Evolutionary conservation across 345 rosid species (phyloP).

Genomic region (Ailanthus altissimus): DNA sequence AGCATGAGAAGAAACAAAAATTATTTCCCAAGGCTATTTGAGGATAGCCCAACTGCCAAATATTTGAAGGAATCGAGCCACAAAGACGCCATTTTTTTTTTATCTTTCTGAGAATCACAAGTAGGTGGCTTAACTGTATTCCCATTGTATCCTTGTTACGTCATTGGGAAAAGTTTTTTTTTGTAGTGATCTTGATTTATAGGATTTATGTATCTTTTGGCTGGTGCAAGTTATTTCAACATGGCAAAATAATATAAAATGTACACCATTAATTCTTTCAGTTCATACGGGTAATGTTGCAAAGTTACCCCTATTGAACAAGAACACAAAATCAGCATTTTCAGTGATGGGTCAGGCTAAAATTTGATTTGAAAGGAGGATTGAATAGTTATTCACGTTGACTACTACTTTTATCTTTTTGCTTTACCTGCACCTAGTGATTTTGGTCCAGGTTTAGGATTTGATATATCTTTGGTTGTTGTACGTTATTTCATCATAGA

Average conservation of each 20-base stretch:
- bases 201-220: background rate
- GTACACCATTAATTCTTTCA: no score
- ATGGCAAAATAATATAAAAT: no score
- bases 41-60: background rate
- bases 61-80: background rate
- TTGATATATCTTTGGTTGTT: background rate
- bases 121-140: background rate
- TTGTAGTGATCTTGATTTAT: slow-evolving; percentile 7
- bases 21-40: background rate
- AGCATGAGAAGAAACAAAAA: slow-evolving; percentile 22
- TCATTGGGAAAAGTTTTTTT: background rate
- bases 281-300: no score
- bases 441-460: background rate
- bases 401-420: no score
- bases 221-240: background rate
- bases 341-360: no score
- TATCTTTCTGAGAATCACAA: background rate
- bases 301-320: no score
- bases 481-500: no score
- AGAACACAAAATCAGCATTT: no score
- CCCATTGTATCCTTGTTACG: background rate
- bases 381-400: no score
- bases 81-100: background rate
- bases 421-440: no score
- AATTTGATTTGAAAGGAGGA: no score